Evolutionary conservation across 345 rosid genomes (phyloP).

Genomic region (Populus simonii): DNA sequence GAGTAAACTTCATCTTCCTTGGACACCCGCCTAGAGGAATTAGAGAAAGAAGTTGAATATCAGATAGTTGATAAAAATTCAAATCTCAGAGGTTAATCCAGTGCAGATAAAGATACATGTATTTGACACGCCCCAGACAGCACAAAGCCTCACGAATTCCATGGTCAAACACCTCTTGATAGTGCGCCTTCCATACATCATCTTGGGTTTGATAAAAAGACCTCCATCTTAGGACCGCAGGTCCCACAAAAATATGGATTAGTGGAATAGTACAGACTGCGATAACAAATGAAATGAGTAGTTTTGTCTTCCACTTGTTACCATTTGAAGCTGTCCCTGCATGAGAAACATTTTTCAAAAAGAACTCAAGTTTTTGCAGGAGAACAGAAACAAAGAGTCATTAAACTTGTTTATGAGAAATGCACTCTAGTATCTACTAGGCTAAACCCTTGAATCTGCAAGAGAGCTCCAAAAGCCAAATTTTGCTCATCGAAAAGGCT

Average conservation of each 20-base stretch:
- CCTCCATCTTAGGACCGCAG: constrained; percentile 80
- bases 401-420: neutral
- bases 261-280: constrained; percentile 50
- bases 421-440: neutral
- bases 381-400: neutral
- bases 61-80: constrained; percentile 1
- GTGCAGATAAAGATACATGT: constrained; percentile 50
- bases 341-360: constrained; percentile 15
- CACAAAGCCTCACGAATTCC: constrained; percentile 94
- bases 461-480: neutral
- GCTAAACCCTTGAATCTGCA: neutral
- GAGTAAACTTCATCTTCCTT: constrained; percentile 92
- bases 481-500: neutral
- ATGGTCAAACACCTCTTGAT: constrained; percentile 87
- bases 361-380: constrained; percentile 2
- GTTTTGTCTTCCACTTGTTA: constrained; percentile 46
- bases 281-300: constrained; percentile 47
- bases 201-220: constrained; percentile 79
- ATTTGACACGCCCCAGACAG: constrained; percentile 77
- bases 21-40: constrained; percentile 46
- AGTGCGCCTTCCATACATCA: constrained; percentile 92
- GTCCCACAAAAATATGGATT: constrained; percentile 69
- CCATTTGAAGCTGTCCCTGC: constrained; percentile 47
- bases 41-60: constrained; percentile 4
- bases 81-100: constrained; percentile 6